A percentile compares a stretch with the other conserved stretches of the same genome.
Conservation (phyloP, 2,329 filamentous ascomycete species). For the Paramyrothecium sp. region DNA sequence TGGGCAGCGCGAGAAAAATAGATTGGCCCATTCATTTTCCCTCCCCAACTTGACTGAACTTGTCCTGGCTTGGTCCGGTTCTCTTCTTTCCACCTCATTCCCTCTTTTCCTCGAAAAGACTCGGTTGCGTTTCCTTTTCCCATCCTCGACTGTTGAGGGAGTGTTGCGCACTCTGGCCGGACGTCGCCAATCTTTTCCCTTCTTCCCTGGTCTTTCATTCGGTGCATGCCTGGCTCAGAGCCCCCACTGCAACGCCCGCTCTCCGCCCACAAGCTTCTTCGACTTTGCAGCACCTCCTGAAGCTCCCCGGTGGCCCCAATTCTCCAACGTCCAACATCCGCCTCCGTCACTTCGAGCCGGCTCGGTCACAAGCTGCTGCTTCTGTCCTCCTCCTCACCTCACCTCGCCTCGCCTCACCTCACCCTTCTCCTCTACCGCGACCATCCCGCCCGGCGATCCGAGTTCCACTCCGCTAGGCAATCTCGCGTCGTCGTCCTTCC, state of each 20-base stretch:
- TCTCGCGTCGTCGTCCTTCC: conserved; percentile 3
- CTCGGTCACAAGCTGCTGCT: conserved; percentile 36
- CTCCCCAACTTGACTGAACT: background rate
- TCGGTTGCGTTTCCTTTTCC: background rate
- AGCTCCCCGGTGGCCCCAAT: conserved; percentile 14
- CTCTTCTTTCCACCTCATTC: background rate
- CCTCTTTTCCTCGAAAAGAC: background rate
- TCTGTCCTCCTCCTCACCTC: conserved; percentile 16
- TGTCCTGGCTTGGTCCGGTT: background rate
- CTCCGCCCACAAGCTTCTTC: background rate
- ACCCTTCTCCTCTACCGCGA: background rate
- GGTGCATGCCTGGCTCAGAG: background rate
- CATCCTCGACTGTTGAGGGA: background rate
- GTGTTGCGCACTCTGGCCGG: background rate
- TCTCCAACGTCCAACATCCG: background rate
- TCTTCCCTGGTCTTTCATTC: background rate
- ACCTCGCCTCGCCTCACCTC: conserved; percentile 9
- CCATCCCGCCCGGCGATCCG: conserved; percentile 1
- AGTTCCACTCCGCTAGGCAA: background rate
- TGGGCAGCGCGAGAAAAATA: background rate
- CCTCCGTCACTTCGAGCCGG: conserved; percentile 23
- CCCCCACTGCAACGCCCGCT: background rate
- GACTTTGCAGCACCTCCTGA: conserved; percentile 23
- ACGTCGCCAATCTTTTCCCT: background rate
- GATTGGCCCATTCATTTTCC: background rate